Evolutionary conservation across 352 stramenopile genomes (phyloP).

Genomic region (Hyphochytrium catenoides): DNA sequence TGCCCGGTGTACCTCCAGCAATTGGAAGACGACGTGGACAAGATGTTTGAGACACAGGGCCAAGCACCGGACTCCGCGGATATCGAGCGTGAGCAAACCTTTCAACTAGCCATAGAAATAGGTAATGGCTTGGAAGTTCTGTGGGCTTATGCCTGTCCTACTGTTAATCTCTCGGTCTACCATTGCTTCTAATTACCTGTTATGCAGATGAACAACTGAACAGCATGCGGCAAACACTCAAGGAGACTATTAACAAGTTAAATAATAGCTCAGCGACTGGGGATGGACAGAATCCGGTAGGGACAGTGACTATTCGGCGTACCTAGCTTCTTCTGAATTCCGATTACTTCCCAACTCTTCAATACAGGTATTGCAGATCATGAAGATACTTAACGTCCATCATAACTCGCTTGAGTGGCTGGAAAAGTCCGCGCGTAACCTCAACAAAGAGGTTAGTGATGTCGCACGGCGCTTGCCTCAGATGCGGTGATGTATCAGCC

Average conservation of each 20-base stretch:
- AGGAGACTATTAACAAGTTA: slow-evolving; percentile 58
- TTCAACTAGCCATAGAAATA: slow-evolving; percentile 56
- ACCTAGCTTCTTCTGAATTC: too few relatives aligned
- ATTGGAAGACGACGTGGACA: slow-evolving; percentile 63
- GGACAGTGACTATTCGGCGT: too few relatives aligned
- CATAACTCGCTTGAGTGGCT: slow-evolving; percentile 65
- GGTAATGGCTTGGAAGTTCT: too few relatives aligned
- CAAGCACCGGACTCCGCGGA: slow-evolving; percentile 54
- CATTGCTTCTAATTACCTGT: too few relatives aligned
- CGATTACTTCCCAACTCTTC: too few relatives aligned
- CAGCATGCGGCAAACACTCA: slow-evolving; percentile 54
- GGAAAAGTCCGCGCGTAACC: slow-evolving; percentile 27
- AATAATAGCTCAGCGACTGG: slow-evolving; percentile 48
- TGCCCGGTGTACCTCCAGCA: slow-evolving; percentile 15
- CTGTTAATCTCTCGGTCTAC: too few relatives aligned
- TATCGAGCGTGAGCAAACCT: slow-evolving; percentile 54
- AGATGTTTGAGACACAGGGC: slow-evolving; percentile 59
- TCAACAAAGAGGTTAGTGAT: slow-evolving; percentile 4
- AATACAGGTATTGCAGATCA: too few relatives aligned
- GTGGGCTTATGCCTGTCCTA: too few relatives aligned
- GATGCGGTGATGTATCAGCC: too few relatives aligned
- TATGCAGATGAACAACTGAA: too few relatives aligned
- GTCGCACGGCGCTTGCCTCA: too few relatives aligned
- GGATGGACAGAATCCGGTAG: too few relatives aligned
- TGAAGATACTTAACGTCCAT: slow-evolving; percentile 66